Evolutionary conservation across 768 basidiomycete species (phyloP).

Genomic region (Termitomyces eurrhizus): DNA sequence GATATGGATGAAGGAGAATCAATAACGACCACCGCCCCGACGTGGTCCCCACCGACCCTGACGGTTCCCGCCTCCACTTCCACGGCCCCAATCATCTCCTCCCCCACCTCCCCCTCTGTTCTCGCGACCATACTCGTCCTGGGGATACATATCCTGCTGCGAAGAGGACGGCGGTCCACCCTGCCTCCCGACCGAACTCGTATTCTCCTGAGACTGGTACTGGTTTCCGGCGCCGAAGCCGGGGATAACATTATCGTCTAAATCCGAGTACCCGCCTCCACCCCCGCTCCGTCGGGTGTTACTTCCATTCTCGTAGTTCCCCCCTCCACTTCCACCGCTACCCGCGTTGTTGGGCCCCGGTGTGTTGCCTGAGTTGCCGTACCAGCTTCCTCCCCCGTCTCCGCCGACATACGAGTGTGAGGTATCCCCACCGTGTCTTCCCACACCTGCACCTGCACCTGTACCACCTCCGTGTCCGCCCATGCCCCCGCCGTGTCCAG

Average conservation of each 20-base stretch:
- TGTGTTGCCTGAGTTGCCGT: slow-evolving; percentile 10
- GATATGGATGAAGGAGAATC: background rate
- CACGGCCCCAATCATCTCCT: slow-evolving; percentile 27
- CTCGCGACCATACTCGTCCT: slow-evolving; percentile 35
- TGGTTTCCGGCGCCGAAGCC: slow-evolving; percentile 43
- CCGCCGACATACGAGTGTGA: slow-evolving; percentile 32
- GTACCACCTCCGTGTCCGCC: background rate
- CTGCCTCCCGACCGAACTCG: slow-evolving; percentile 19
- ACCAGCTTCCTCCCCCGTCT: slow-evolving; percentile 18
- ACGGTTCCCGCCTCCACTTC: slow-evolving; percentile 28
- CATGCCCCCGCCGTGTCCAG: slow-evolving; percentile 15
- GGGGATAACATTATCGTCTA: slow-evolving; percentile 60
- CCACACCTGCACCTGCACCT: background rate
- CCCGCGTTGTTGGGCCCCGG: slow-evolving; percentile 33
- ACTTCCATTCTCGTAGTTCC: slow-evolving; percentile 13
- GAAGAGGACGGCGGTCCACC: slow-evolving; percentile 24
- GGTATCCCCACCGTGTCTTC: slow-evolving; percentile 10
- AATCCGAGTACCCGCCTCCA: slow-evolving; percentile 21
- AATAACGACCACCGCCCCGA: slow-evolving; percentile 21
- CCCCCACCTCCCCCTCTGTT: slow-evolving; percentile 31
- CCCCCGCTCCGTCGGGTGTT: slow-evolving; percentile 16
- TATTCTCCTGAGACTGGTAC: slow-evolving; percentile 10
- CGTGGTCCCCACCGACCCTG: slow-evolving; percentile 27
- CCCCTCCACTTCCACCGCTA: slow-evolving; percentile 16
- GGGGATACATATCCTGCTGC: slow-evolving; percentile 50